Percentiles rank a stretch among this genome's conserved stretches.
Evolutionary conservation across 257 asterid genomes (phyloP).

Genomic region (Coffea eugenioides): DNA sequence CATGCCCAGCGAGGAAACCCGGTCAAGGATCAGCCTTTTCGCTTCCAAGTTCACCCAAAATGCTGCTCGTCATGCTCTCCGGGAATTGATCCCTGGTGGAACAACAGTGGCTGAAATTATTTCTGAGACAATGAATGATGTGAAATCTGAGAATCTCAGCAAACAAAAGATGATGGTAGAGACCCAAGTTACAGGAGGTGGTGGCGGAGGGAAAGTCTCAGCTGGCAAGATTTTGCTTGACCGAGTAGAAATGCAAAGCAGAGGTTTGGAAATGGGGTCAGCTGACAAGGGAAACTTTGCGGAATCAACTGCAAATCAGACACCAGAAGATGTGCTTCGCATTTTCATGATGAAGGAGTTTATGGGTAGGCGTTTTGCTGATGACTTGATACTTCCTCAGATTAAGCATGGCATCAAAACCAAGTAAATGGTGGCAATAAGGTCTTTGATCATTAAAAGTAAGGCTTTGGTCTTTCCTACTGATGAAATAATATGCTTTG

Average conservation of each 20-base stretch:
- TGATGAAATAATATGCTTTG: no score
- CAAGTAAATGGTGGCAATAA: not conserved
- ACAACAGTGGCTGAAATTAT: conserved; percentile 27
- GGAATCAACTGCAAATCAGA: conserved; percentile 13
- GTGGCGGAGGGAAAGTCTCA: not conserved
- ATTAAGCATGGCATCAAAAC: conserved; percentile 20
- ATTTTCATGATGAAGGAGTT: conserved; percentile 38
- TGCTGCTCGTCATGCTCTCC: conserved; percentile 26
- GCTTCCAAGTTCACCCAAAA: conserved; percentile 32
- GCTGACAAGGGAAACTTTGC: not conserved
- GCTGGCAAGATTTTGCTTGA: conserved; percentile 6
- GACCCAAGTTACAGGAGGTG: conserved; percentile 1
- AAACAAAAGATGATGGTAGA: conserved; percentile 7
- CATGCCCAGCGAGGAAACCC: conserved; percentile 33
- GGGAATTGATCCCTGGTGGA: conserved; percentile 45
- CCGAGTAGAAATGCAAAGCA: conserved; percentile 15
- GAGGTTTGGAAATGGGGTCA: conserved; percentile 1
- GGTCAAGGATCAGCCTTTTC: conserved; percentile 23
- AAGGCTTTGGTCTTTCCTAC: not conserved
- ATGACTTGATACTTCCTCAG: conserved; percentile 32
- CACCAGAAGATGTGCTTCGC: conserved; percentile 37
- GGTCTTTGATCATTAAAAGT: not conserved
- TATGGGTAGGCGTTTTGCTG: conserved; percentile 24
- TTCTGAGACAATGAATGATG: conserved; percentile 29
- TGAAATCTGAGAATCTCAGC: conserved; percentile 29